Conservation (phyloP, 2,329 filamentous ascomycete genomes). For the Phialophora macrospora region DNA sequence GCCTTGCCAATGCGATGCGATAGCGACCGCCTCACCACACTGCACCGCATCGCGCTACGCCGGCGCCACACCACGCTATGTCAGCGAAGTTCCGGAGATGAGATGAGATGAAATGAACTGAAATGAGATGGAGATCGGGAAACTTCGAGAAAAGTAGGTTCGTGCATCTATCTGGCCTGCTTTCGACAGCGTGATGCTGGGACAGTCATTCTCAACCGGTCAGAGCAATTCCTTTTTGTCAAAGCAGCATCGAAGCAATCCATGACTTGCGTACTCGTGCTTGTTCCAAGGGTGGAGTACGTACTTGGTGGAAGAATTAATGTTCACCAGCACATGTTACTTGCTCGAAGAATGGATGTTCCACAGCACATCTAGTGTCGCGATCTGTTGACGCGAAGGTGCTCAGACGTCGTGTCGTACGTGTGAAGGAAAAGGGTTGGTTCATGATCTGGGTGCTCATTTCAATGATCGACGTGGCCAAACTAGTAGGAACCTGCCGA, state of each 20-base stretch:
- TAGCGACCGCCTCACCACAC: neutral
- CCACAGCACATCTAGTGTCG: neutral
- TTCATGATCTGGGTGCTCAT: neutral
- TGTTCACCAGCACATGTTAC: neutral
- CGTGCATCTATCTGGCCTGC: neutral
- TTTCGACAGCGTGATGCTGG: neutral
- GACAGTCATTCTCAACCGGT: neutral
- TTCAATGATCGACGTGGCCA: neutral
- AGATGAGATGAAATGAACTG: neutral
- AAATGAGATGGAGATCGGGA: too few species aligned
- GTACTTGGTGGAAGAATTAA: neutral
- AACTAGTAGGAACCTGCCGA: neutral
- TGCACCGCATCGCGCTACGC: neutral
- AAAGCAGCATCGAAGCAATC: neutral
- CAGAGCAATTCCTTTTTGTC: neutral
- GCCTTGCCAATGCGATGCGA: constrained; percentile 2
- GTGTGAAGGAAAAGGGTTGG: neutral
- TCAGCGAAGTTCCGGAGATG: constrained; percentile 9
- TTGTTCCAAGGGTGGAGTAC: neutral
- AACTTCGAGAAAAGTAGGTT: too few species aligned
- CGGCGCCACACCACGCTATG: neutral
- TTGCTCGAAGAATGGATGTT: neutral
- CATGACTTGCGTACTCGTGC: neutral
- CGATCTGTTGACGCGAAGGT: neutral
- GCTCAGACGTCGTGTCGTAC: neutral